Evolutionary conservation across 2,329 filamentous ascomycete genomes (phyloP), one percentile per base, ranked within the genome.

Genomic region (Colletotrichum siamense): DNA sequence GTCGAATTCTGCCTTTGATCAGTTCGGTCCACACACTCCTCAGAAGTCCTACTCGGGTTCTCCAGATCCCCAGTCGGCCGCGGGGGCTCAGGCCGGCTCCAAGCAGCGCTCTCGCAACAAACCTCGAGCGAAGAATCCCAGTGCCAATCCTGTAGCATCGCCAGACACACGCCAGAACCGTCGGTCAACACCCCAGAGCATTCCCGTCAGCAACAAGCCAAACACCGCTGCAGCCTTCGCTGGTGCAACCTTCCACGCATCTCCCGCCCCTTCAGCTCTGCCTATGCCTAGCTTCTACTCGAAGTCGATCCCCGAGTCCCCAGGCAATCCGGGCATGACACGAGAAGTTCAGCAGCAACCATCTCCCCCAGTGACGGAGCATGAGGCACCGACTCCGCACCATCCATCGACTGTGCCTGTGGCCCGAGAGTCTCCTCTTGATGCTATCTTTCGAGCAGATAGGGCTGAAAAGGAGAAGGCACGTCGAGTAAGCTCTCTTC

Each of bases 181-280:
- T 26, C 85, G 85, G 64, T 91, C 89, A 26, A 86, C 86, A 15
- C 85, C 86, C 8, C 76, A 71, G 26, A 75, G 22, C 61, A 68
- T 75, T 32, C 72, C 77, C 61, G 73, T 85, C 34, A 82, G 87
- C 78, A 82, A 87, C 78, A 89, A 89, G 81, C 85, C 89, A 62
- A 84, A 85, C 65, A 84, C 85, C 34, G 85, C 85, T 65, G 88
- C 92, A 76, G 93, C 94, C 62, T 99, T 98, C 85, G 97, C 97
- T 52, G 97, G 96, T 16, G 94, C 96, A 39, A 98, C 96, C 7
- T 99, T 99, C 84, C 96, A 98, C 84, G 95, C 96, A 55, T 99
- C 97, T 10, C 97, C 97, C 24, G 96, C 96, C 3, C 94, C 97
- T 1, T 98, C 96, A 10, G 93, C 95, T 28, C 89, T 99, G 36